A percentile compares a stretch with the other conserved stretches of the same genome.
Conservation (phyloP, 176 grass and related monocot species). For the sorghum (Sorghum bicolor) region Sorghum_bicolor_NCBIv3 NC_012870.2:73407001-73407500, state of each 20-base stretch:
- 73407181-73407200: constrained; percentile 1
- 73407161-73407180: background rate
- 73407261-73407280: no score
- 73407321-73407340: background rate
- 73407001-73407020: background rate
- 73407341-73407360: constrained; percentile 1
- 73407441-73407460: constrained; percentile 92
- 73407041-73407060: background rate
- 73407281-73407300: no score
- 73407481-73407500: constrained; percentile 89
- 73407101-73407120: background rate
- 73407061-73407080: constrained; percentile 26
- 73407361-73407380: constrained; percentile 1
- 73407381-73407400: constrained; percentile 32
- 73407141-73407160: constrained; percentile 8
- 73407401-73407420: constrained; percentile 99
- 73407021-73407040: background rate
- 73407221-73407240: constrained; percentile 1
- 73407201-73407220: background rate
- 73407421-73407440: constrained; percentile 93
- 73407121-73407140: constrained; percentile 19
- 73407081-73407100: constrained; percentile 16
- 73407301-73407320: no score
- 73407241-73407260: no score
- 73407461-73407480: constrained; percentile 71